A percentile compares a stretch with the other conserved stretches of the same genome.
Conservation (phyloP, 177 flowering plant species). For the Vitis hybrid region DNA sequence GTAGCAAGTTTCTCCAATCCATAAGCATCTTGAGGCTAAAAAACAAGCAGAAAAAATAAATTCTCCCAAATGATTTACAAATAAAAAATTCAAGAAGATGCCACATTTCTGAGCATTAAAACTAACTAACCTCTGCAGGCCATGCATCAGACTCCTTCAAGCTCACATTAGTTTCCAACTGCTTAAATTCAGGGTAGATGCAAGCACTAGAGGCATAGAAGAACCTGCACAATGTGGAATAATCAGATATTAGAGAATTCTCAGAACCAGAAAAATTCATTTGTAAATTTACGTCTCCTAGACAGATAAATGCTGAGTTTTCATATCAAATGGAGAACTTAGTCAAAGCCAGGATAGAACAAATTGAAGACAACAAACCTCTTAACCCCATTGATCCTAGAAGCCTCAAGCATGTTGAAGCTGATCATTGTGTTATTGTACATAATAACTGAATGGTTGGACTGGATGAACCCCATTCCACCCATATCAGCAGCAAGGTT, state of each 20-base stretch:
- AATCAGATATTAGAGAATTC: not conserved
- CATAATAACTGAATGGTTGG: slow-evolving; percentile 96
- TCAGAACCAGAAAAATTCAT: not conserved
- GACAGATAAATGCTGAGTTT: not conserved
- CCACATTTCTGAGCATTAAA: not conserved
- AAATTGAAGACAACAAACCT: slow-evolving; percentile 45
- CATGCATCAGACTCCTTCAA: slow-evolving; percentile 98
- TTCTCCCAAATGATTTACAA: not conserved
- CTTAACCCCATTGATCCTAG: slow-evolving; percentile 84
- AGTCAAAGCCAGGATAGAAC: not conserved
- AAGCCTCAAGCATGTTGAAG: slow-evolving; percentile 94
- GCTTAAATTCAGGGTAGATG: slow-evolving; percentile 97
- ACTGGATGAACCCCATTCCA: slow-evolving; percentile 99
- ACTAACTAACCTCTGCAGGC: slow-evolving; percentile 93
- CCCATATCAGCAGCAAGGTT: slow-evolving; percentile 99
- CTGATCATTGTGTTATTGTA: slow-evolving; percentile 98
- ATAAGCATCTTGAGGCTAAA: slow-evolving; percentile 99
- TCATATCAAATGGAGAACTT: not conserved
- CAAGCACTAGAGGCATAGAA: slow-evolving; percentile 99
- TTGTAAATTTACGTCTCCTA: not conserved
- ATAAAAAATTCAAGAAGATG: not conserved
- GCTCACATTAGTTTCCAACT: slow-evolving; percentile 96
- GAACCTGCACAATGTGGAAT: slow-evolving; percentile 44
- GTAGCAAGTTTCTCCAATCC: slow-evolving; percentile 96
- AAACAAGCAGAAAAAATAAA: slow-evolving; percentile 2